Evolutionary conservation across 164 flowering plant genomes (phyloP), one percentile per base, ranked within the genome.

Genomic region (Umbilicus rupestris): DNA sequence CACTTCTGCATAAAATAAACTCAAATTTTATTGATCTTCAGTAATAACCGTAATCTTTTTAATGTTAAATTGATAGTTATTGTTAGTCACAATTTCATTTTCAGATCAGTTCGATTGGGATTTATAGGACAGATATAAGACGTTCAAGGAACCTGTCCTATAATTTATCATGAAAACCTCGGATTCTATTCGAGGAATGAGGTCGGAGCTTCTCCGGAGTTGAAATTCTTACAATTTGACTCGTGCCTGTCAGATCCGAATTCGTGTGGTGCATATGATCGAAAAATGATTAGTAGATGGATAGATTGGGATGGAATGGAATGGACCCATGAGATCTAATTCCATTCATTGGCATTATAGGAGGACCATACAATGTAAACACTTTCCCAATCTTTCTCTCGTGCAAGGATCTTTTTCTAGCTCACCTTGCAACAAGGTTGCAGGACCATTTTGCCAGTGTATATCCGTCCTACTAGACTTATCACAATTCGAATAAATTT

Each of bases 281-380:
- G 4, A 5, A 12, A 28, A 55, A 52, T 52, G 59, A 52, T 52
- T 52, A 52, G 59, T 28, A 24, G 59, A 26, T 52, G 59, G 17
- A 55, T 55, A 28, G 33, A 55, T 28, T 55, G 26, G 57, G 57
- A 28, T 55, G 17, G 1, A 33, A 28, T 55, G 17, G 1, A 33
- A 55, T 55, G 33, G 60, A 55, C 33, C 60, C 60, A 28, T 26
- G 60, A 55, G 33, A 55, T 55, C 60, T 55, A 55, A 55, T 55
- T 55, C 60, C 60, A 55, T 55, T 55, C 33, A 55, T 55, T 28
- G 60, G 60, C 60, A 55, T 55, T 14, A n/a, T n/a, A n/a, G 60
- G 28, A 55, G 60, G 60, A 55, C 60, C 60, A 55, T 55, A 28
- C 33, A 28, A 55, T 55, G 3, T 14, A 28, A 17, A 55, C 33